Evolutionary conservation across 2,329 filamentous ascomycete genomes (phyloP), one percentile per base, ranked within the genome.

Genomic region (Magnaporthales sp.): DNA sequence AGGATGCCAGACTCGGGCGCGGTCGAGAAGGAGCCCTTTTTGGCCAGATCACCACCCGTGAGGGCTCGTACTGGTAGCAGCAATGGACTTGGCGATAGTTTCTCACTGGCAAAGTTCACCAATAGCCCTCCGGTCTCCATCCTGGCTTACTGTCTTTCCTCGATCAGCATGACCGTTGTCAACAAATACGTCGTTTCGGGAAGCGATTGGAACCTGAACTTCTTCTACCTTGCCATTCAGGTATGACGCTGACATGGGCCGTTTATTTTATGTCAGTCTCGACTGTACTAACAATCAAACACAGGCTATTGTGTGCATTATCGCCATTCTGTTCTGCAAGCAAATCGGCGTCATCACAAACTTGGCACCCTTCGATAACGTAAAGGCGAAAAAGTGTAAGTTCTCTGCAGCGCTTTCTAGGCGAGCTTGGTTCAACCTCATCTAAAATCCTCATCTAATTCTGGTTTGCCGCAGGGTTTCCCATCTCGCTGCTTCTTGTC

Each of bases 151-250:
- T 99, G 95, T 79, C 83, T 91, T 74, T 92, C 94, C 66, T 97
- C 93, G n/a, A 99, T 99, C 76, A 86, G 94, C 78, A 99, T 99
- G 95, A 99, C 95, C 8, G 91, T 97, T n/a, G 95, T 96, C 78
- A 99, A 99, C 82, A 99, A 99, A 84, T 99, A 96, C 78, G 93
- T 97, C 69, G 87, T 99, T 62, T 97, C 92, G 8, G 95, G 95
- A 68, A 84, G 86, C 65, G 86, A 90, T 71, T 99, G 96, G 86
- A 99, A 99, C 80, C 81, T 99, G 74, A 97, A 96, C 80, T 97
- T 98, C 80, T 92, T 99, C 80, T 90, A 97, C 73, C 86, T 99
- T 68, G 90, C 88, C 69, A 85, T 98, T 68, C 95, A 98, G 89
- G 94, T 97, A 86, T 74, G 86, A 75, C n/a, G 13, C 27, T 19